Evolutionary conservation across 139 green algal genomes (phyloP), one percentile per base, ranked within the genome.

Genomic region (Haematococcus lacustris): DNA sequence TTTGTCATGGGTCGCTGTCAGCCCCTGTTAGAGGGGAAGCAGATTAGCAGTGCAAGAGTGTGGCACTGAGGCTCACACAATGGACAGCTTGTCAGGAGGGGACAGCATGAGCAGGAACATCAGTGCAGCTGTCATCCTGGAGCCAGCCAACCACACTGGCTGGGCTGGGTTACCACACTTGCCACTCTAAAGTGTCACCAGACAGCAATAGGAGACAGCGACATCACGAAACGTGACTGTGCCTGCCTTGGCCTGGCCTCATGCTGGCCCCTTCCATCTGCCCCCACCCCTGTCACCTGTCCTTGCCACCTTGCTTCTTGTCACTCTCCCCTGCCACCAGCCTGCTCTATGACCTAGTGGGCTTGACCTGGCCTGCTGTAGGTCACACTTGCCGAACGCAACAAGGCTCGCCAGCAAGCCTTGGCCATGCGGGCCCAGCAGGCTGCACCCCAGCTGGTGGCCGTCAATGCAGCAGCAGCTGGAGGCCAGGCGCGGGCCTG

Each of bases 331-430:
- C 4, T 43, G 4, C 25, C 23, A 68, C 61, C 5, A 13, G 32
- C 26, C 5, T 5, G 9, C 26, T 13, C 57, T 37, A 13, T 13
- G 25, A 65, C 57, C 25, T 5, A 68, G 7, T 5, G 13, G 9
- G 17, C 17, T n/a, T n/a, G 33, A 28, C 13, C 5, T 43, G 7
- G 5, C 32, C 33, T 9, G 13, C 7, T 43, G 38, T 23, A 82
- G 76, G 66, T 88, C 66, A 88, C 80, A 3, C 77, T 88, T 6
- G 64, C 78, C 47, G 79, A 88, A 72, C 77, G 83, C 65, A 85
- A 83, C 83, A 86, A 86, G 73, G 83, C 83, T 9, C 65, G 79
- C 28, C 53, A 71, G 30, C 68, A 76, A 53, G 80, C 74, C 9
- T 26, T 35, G 53, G 53, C 26, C 21, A 35, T 64, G 9, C 53